These are phyloP conservation scores for Conticribra weissflogii DNA, from an alignment of 108 stramenopile genomes.

Conservation along the genomic window DNA sequence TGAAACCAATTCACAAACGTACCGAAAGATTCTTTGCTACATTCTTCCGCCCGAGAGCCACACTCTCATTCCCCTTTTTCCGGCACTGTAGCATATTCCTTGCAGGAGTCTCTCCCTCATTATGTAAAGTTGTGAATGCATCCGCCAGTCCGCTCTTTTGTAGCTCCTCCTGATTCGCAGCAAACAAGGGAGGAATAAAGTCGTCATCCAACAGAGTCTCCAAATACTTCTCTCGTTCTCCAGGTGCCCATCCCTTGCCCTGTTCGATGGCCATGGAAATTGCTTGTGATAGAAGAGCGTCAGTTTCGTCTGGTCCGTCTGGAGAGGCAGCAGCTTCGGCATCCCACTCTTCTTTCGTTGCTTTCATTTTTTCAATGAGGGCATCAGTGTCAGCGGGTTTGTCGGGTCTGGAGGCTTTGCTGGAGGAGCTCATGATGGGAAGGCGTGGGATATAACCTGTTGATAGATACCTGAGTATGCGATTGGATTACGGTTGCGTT, in stretches of 20 bases:
- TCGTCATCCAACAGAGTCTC: slow-evolving; percentile 85
- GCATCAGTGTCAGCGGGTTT: neutral
- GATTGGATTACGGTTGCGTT: too few relatives aligned
- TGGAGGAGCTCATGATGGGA: neutral
- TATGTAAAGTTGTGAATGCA: slow-evolving; percentile 76
- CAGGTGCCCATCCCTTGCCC: slow-evolving; percentile 87
- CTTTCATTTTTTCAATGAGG: slow-evolving; percentile 65
- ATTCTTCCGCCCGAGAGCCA: slow-evolving; percentile 79
- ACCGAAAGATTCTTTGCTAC: slow-evolving; percentile 68
- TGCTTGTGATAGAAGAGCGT: slow-evolving; percentile 83
- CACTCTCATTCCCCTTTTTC: slow-evolving; percentile 79
- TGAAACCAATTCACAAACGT: slow-evolving; percentile 7
- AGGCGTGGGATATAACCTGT: too few relatives aligned
- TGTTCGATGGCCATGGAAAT: slow-evolving; percentile 83
- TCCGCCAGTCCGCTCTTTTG: slow-evolving; percentile 74
- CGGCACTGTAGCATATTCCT: slow-evolving; percentile 73
- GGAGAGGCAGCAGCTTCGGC: slow-evolving; percentile 53
- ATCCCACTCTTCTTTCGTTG: slow-evolving; percentile 65
- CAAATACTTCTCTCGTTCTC: slow-evolving; percentile 84
- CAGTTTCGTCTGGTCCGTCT: slow-evolving; percentile 57
- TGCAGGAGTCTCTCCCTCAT: slow-evolving; percentile 76
- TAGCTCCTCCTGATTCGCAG: slow-evolving; percentile 70
- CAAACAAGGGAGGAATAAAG: slow-evolving; percentile 88
- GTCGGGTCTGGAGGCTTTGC: too few relatives aligned
- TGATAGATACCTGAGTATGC: too few relatives aligned